Conservation (phyloP, 257 asterid species). For the Solanum arcanum region DNA sequence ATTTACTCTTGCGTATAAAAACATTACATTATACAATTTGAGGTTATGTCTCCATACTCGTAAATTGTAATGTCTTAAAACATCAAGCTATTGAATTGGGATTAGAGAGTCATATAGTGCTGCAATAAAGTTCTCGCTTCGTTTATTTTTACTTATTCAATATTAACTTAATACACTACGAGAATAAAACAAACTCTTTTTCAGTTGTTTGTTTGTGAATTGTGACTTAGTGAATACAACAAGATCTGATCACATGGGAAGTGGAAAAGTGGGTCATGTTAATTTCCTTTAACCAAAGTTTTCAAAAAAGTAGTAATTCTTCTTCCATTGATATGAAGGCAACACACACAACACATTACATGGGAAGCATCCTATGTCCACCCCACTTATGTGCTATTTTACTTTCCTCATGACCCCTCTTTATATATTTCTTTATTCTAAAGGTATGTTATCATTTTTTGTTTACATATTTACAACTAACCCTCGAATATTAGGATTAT, state of each 20-base stretch:
- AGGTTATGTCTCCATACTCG: background rate
- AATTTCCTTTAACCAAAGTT: background rate
- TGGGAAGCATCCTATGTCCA: constrained; percentile 19
- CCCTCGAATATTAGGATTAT: background rate
- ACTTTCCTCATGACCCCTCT: background rate
- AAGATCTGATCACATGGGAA: background rate
- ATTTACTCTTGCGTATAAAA: background rate
- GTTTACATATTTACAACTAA: background rate
- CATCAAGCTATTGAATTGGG: background rate
- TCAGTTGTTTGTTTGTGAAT: background rate
- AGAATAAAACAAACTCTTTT: background rate
- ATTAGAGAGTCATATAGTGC: background rate
- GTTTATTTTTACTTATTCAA: too few relatives aligned
- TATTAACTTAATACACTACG: background rate
- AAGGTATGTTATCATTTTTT: background rate
- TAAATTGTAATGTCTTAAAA: background rate
- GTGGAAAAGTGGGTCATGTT: background rate
- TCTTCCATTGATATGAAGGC: background rate
- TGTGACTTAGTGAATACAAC: background rate
- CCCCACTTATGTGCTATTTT: background rate
- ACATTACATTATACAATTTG: background rate
- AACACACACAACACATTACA: background rate
- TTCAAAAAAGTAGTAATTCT: background rate
- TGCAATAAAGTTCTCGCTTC: background rate
- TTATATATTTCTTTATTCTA: background rate